phyloP scores from a whole-genome alignment of 2,329 filamentous ascomycete species.

The Cercospora sesami region DNA sequence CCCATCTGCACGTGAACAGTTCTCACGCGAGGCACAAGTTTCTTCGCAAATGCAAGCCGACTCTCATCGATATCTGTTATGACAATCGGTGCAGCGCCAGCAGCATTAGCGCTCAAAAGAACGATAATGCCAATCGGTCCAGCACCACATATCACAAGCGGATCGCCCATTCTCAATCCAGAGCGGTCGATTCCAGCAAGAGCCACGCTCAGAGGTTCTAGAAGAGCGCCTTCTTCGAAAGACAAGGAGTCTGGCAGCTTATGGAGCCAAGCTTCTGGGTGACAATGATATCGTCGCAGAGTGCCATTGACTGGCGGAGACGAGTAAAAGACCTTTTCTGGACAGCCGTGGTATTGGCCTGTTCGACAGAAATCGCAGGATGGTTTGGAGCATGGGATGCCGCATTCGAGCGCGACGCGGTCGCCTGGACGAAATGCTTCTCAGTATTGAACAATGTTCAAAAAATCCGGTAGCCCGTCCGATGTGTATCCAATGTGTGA shows the following conservation, averaged over 20 bases:
- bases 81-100: slow-evolving; percentile 47
- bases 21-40: slow-evolving; percentile 41
- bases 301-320: slow-evolving; percentile 38
- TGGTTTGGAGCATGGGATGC: slow-evolving; percentile 36
- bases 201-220: slow-evolving; percentile 53
- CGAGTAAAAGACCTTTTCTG: slow-evolving; percentile 35
- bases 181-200: slow-evolving; percentile 48
- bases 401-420: slow-evolving; percentile 38
- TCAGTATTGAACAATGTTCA: background rate
- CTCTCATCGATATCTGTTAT: slow-evolving; percentile 48
- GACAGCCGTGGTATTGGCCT: slow-evolving; percentile 37
- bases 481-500: too few species aligned
- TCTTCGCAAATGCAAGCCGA: slow-evolving; percentile 43
- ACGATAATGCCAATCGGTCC: slow-evolving; percentile 44
- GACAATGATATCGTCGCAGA: slow-evolving; percentile 36
- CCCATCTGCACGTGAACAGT: slow-evolving; percentile 41
- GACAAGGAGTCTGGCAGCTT: slow-evolving; percentile 43
- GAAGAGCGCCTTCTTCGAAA: slow-evolving; percentile 48
- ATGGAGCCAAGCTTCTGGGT: slow-evolving; percentile 37
- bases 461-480: too few species aligned
- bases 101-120: slow-evolving; percentile 47
- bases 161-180: slow-evolving; percentile 43
- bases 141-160: slow-evolving; percentile 42
- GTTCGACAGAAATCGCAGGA: slow-evolving; percentile 36
- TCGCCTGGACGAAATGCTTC: slow-evolving; percentile 27